Evolutionary conservation across 495 filamentous ascomycete genomes (phyloP).

Genomic region (Letharia columbiana): DNA sequence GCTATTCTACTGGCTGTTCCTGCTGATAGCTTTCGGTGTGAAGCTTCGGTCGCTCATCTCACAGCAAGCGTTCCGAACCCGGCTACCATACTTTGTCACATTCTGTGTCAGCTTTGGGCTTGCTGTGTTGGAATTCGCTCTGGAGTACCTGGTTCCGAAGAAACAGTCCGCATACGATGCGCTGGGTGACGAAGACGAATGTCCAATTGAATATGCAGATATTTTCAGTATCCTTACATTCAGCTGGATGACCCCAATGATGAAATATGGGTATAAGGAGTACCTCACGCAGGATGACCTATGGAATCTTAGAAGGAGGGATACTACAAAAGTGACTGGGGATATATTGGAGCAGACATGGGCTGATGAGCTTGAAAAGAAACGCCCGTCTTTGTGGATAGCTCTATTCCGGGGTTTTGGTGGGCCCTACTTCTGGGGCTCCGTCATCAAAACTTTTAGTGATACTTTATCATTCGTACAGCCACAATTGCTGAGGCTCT

Average conservation of each 20-base stretch:
- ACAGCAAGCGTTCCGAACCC: constrained; percentile 56
- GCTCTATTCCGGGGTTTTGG: constrained; percentile 83
- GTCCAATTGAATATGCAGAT: constrained; percentile 88
- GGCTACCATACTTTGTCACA: constrained; percentile 66
- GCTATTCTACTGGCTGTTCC: constrained; percentile 92
- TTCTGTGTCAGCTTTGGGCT: constrained; percentile 69
- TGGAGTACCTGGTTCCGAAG: constrained; percentile 93
- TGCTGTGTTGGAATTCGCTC: constrained; percentile 60
- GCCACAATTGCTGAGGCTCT: constrained; percentile 75
- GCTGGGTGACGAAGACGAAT: constrained; percentile 82
- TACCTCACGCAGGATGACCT: constrained; percentile 94
- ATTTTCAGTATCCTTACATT: constrained; percentile 93
- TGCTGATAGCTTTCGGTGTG: constrained; percentile 69
- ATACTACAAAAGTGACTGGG: constrained; percentile 66
- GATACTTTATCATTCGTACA: constrained; percentile 82
- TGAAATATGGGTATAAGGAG: constrained; percentile 88
- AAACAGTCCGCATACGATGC: constrained; percentile 73
- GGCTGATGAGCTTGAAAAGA: constrained; percentile 64
- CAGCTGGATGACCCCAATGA: constrained; percentile 97
- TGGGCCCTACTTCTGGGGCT: constrained; percentile 68
- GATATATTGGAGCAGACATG: constrained; percentile 63
- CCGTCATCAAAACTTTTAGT: constrained; percentile 75
- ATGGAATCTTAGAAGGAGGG: constrained; percentile 78
- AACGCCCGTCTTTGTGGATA: constrained; percentile 79
- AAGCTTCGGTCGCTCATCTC: constrained; percentile 84